Evolutionary conservation across 441 rosid species (phyloP).

Genomic region (Pelargonium cotyledonis): DNA sequence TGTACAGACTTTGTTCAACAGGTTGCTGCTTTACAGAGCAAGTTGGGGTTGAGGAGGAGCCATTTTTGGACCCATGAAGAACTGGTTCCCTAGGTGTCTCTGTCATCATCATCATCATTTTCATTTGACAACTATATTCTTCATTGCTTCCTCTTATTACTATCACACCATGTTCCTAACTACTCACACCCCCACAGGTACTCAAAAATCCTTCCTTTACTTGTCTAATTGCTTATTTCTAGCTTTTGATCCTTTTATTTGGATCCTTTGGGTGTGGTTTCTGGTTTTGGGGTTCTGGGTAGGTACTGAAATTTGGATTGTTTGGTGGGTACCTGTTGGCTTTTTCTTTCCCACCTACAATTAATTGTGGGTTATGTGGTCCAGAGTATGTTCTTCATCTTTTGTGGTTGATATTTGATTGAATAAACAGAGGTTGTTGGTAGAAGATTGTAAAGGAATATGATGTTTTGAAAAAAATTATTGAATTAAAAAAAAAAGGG

Average conservation of each 20-base stretch:
- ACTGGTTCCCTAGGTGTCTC: constrained; percentile 14
- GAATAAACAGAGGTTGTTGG: neutral
- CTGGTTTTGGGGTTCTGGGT: neutral
- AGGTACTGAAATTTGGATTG: neutral
- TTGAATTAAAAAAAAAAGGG: no score
- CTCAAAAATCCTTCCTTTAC: neutral
- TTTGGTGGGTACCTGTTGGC: neutral
- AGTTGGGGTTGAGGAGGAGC: constrained; percentile 1
- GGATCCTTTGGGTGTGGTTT: no score
- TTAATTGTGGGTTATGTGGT: neutral
- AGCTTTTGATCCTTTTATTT: neutral
- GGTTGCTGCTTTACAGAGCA: constrained; percentile 35
- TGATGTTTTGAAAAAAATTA: neutral
- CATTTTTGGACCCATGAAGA: constrained; percentile 25
- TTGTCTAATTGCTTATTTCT: neutral
- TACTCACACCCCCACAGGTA: constrained; percentile 9
- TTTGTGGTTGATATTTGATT: neutral
- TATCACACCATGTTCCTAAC: constrained; percentile 14
- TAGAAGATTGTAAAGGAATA: neutral
- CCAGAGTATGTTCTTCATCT: neutral
- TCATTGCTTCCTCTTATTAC: no score
- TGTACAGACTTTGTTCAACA: constrained; percentile 22
- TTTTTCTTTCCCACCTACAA: neutral
- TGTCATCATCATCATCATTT: neutral
- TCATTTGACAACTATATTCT: no score